A percentile compares a stretch with the other conserved stretches of the same genome.
These are phyloP conservation scores for Dothideomycetes sp. DNA, from an alignment of 2,329 filamentous ascomycete genomes.

Conservation along the genomic window DNA sequence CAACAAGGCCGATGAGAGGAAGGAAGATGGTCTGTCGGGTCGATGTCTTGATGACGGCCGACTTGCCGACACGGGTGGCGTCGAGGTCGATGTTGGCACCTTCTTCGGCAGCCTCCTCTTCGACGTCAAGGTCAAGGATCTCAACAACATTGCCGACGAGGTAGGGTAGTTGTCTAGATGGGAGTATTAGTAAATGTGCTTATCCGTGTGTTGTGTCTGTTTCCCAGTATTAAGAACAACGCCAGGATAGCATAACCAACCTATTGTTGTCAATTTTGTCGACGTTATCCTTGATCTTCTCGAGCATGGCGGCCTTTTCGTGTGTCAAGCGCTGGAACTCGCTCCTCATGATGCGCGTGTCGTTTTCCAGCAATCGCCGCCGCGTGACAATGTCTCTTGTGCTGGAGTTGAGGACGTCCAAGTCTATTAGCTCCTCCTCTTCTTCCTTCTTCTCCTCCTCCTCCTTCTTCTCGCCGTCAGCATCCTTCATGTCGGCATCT, in stretches of 20 bases:
- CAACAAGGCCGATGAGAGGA: constrained; percentile 90
- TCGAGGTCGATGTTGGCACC: constrained; percentile 98
- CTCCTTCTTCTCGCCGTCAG: constrained; percentile 42
- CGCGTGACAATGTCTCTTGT: constrained; percentile 91
- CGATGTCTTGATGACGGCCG: constrained; percentile 97
- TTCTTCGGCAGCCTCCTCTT: constrained; percentile 90
- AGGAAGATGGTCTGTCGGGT: constrained; percentile 98
- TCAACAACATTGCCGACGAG: constrained; percentile 98
- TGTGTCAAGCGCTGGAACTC: constrained; percentile 89
- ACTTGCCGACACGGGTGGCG: constrained; percentile 92
- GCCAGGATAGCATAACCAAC: constrained; percentile 38
- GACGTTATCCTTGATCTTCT: constrained; percentile 98
- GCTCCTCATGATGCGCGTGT: constrained; percentile 97
- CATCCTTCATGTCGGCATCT: constrained; percentile 89
- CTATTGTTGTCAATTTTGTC: constrained; percentile 99
- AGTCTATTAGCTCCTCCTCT: constrained; percentile 76
- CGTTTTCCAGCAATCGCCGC: constrained; percentile 88
- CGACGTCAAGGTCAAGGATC: constrained; percentile 90
- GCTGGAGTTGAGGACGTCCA: constrained; percentile 84
- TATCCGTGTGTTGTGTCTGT: neutral
- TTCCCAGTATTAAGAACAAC: neutral
- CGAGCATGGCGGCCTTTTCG: constrained; percentile 89
- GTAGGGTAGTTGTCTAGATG: constrained; percentile 79
- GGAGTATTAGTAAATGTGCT: neutral
- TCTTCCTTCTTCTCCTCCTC: constrained; percentile 39